These are phyloP conservation scores for Dactylellina leptospora DNA, from an alignment of 2,329 filamentous ascomycete species.

Conservation along the genomic window DNA sequence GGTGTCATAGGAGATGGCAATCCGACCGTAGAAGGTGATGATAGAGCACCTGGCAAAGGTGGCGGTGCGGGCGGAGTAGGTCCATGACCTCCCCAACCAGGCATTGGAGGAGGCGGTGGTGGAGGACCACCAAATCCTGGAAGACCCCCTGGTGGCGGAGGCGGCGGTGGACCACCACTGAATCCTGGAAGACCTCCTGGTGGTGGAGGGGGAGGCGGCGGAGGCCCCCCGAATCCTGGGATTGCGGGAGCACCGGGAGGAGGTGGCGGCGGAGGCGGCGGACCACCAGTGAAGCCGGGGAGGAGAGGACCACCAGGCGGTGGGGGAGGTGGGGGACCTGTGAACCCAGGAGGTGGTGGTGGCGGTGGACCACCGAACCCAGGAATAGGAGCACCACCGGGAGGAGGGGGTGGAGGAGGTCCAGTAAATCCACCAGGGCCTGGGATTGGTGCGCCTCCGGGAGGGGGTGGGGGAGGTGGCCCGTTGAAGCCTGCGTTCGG, in stretches of 20 bases:
- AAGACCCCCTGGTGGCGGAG: conserved; percentile 60
- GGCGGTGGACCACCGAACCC: neutral
- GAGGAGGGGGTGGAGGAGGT: conserved; percentile 54
- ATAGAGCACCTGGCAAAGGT: conserved; percentile 59
- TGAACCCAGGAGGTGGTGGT: conserved; percentile 20
- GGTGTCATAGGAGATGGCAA: conserved; percentile 60
- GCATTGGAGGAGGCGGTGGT: conserved; percentile 62
- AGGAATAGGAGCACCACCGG: conserved; percentile 10
- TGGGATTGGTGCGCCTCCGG: conserved; percentile 56
- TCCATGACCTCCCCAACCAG: conserved; percentile 58
- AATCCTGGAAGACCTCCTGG: conserved; percentile 62
- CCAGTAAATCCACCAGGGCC: neutral
- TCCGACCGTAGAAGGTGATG: conserved; percentile 60
- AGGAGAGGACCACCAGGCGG: conserved; percentile 57
- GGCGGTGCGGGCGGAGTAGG: conserved; percentile 63
- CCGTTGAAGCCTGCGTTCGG: conserved; percentile 54
- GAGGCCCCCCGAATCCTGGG: conserved; percentile 35
- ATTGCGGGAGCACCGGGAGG: conserved; percentile 60
- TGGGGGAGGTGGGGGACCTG: conserved; percentile 58
- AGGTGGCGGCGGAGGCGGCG: conserved; percentile 60
- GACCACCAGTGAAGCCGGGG: conserved; percentile 58
- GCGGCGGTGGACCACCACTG: conserved; percentile 59
- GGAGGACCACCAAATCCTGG: conserved; percentile 60
- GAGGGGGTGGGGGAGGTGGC: conserved; percentile 60
- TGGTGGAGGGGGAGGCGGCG: conserved; percentile 63